Evolutionary conservation across 805 yeast genomes (phyloP).

Genomic region (Metschnikowia hibisci): DNA sequence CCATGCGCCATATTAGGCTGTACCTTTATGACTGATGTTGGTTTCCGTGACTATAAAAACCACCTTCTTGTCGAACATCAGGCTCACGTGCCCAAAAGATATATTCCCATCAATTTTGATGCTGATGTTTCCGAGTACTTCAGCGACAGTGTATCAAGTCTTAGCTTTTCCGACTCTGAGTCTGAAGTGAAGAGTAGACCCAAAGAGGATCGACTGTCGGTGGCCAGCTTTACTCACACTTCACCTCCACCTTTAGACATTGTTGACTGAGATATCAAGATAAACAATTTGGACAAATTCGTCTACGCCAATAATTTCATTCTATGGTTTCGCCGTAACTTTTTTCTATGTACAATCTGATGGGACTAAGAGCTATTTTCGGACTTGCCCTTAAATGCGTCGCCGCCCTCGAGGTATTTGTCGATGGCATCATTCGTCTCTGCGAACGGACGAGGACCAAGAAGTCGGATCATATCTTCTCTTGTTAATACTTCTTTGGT

Average conservation of each 20-base stretch:
- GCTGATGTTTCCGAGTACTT: constrained; percentile 8
- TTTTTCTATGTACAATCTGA: not conserved
- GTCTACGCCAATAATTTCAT: too few species aligned
- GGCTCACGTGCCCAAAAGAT: not conserved
- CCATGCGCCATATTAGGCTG: constrained; percentile 40
- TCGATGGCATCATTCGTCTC: constrained; percentile 86
- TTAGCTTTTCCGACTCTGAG: constrained; percentile 7
- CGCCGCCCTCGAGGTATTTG: constrained; percentile 62
- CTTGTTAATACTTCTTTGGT: constrained; percentile 76
- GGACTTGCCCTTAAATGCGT: constrained; percentile 38
- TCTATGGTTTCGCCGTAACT: too few species aligned
- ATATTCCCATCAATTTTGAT: not conserved
- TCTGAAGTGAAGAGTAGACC: not conserved
- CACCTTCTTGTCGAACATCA: constrained; percentile 9
- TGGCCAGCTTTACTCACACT: not conserved
- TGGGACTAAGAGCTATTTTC: not conserved
- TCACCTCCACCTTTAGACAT: constrained; percentile 2
- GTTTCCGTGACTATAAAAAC: constrained; percentile 9
- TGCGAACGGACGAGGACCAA: constrained; percentile 76
- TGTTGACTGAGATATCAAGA: not conserved
- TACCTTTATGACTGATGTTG: constrained; percentile 33
- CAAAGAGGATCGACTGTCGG: not conserved
- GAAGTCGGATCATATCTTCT: constrained; percentile 70
- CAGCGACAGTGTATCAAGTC: constrained; percentile 12
- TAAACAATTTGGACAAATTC: too few species aligned